Evolutionary conservation across 2,329 filamentous ascomycete genomes (phyloP).

Genomic region (Exophiala alcalophila): DNA sequence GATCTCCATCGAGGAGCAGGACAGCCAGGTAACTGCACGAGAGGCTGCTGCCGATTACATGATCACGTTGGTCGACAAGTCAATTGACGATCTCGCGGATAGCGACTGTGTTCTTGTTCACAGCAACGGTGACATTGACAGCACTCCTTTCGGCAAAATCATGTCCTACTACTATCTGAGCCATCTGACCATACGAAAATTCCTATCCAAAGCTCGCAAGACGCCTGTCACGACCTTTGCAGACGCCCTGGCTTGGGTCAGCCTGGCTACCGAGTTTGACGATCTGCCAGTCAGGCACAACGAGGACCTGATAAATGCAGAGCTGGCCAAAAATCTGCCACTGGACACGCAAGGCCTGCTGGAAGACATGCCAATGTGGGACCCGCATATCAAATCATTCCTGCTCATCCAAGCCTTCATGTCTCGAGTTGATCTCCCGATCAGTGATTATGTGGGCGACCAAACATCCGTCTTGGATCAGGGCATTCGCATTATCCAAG

Average conservation of each 20-base stretch:
- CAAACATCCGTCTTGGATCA: constrained; percentile 87
- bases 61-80: constrained; percentile 85
- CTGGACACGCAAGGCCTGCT: constrained; percentile 37
- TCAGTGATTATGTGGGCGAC: constrained; percentile 95
- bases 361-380: constrained; percentile 83
- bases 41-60: constrained; percentile 90
- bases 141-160: constrained; percentile 91
- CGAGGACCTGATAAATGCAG: constrained; percentile 93
- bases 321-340: constrained; percentile 78
- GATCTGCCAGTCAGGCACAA: constrained; percentile 97
- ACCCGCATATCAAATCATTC: constrained; percentile 96
- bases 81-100: constrained; percentile 73
- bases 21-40: constrained; percentile 77
- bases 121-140: constrained; percentile 82
- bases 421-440: constrained; percentile 86
- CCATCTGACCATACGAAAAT: constrained; percentile 86
- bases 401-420: constrained; percentile 92
- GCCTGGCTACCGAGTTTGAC: constrained; percentile 88
- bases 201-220: constrained; percentile 72
- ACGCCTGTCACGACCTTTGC: constrained; percentile 64
- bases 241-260: constrained; percentile 89
- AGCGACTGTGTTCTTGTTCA: constrained; percentile 82
- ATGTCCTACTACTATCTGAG: constrained; percentile 99
- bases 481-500: constrained; percentile 93
- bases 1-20: constrained; percentile 84